A percentile compares a stretch with the other conserved stretches of the same genome.
Evolutionary conservation across 164 flowering plant species (phyloP).

Genomic region (Annona cherimola): DNA sequence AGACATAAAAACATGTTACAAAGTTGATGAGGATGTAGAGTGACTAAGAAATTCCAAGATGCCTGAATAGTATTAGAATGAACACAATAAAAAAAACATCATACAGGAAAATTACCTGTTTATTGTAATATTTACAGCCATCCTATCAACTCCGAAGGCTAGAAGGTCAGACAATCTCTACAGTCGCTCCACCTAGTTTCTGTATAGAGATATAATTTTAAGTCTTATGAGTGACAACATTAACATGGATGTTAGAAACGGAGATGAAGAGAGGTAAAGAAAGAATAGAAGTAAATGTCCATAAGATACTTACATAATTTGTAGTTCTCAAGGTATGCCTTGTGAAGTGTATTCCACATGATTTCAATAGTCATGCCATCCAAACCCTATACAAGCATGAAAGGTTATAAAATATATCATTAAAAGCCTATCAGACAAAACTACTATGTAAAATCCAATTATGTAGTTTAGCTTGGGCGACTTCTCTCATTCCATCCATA

Average conservation of each 20-base stretch:
- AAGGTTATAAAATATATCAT: no score
- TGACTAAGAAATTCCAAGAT: neutral
- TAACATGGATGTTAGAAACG: no score
- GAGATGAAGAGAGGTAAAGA: neutral
- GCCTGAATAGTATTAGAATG: neutral
- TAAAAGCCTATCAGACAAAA: no score
- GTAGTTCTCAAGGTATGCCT: slow-evolving; percentile 97
- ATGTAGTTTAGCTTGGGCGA: no score
- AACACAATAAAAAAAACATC: neutral
- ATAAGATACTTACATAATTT: slow-evolving; percentile 69
- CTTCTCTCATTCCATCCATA: no score
- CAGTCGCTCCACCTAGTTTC: slow-evolving; percentile 99
- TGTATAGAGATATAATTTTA: slow-evolving; percentile 14
- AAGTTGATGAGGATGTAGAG: neutral
- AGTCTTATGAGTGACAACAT: slow-evolving; percentile 3
- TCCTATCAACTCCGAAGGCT: slow-evolving; percentile 95
- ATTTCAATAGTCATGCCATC: slow-evolving; percentile 99
- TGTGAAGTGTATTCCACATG: slow-evolving; percentile 98
- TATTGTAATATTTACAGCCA: slow-evolving; percentile 93
- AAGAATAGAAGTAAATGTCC: neutral
- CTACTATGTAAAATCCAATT: no score
- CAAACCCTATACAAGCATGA: slow-evolving; percentile 55
- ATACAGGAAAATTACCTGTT: slow-evolving; percentile 46
- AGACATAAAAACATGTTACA: no score
- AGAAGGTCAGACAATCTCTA: slow-evolving; percentile 56